A percentile compares a stretch with the other conserved stretches of the same genome.
phyloP scores from a whole-genome alignment of 768 basidiomycete genomes.

The Suillus bovinus region DNA sequence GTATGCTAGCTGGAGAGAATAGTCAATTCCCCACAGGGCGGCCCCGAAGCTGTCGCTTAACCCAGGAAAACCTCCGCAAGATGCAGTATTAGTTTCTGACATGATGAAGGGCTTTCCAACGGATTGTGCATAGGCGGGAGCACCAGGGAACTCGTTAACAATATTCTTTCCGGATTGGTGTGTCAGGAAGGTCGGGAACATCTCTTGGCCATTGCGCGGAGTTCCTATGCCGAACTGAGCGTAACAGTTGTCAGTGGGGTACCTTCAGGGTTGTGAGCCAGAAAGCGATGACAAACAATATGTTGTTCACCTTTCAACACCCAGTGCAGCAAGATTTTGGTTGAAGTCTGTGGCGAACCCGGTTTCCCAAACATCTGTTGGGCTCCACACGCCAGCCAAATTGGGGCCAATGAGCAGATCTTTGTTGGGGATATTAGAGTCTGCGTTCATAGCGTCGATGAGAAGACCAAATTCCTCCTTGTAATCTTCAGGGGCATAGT shows the following conservation, averaged over 20 bases:
- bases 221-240: constrained; percentile 46
- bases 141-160: constrained; percentile 51
- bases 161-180: constrained; percentile 54
- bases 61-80: constrained; percentile 49
- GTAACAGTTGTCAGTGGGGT: constrained; percentile 63
- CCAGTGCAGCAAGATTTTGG: constrained; percentile 43
- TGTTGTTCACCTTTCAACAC: constrained; percentile 52
- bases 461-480: constrained; percentile 51
- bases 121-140: constrained; percentile 41
- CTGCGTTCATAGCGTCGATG: constrained; percentile 41
- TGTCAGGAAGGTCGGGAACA: constrained; percentile 49
- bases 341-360: constrained; percentile 47
- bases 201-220: constrained; percentile 41
- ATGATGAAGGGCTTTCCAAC: constrained; percentile 47
- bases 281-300: not conserved
- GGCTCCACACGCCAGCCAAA: constrained; percentile 55
- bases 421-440: constrained; percentile 39
- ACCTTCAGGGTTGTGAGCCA: constrained; percentile 37
- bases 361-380: constrained; percentile 52
- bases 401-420: constrained; percentile 64
- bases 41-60: constrained; percentile 61
- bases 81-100: constrained; percentile 60
- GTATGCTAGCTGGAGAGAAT: constrained; percentile 51
- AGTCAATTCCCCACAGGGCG: constrained; percentile 54
- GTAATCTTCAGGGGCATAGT: constrained; percentile 42